phyloP scores from a whole-genome alignment of 257 asterid species.

The Parsonsia alboflavescens region DNA sequence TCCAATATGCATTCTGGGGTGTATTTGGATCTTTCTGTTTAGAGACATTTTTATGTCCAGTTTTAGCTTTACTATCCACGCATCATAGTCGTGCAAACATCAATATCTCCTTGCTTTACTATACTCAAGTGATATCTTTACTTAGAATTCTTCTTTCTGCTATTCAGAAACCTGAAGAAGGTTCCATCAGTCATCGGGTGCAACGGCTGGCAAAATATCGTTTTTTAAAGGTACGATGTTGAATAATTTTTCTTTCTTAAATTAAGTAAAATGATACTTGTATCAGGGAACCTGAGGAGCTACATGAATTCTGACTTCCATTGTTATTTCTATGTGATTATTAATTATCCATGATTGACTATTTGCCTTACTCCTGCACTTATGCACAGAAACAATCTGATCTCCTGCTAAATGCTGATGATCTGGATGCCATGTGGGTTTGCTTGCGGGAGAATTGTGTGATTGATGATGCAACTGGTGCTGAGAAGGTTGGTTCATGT shows the following conservation, averaged over 20 bases:
- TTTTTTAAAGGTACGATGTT: slow-evolving; percentile 68
- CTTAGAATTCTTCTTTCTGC: slow-evolving; percentile 12
- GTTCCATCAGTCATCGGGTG: slow-evolving; percentile 95
- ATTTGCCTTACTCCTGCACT: background rate
- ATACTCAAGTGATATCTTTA: slow-evolving; percentile 4
- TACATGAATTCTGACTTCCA: background rate
- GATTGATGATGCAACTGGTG: slow-evolving; percentile 98
- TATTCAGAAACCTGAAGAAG: slow-evolving; percentile 94
- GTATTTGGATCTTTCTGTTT: background rate
- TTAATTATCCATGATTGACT: background rate
- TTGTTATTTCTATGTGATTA: background rate
- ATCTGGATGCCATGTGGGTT: slow-evolving; percentile 99
- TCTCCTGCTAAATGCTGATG: slow-evolving; percentile 96
- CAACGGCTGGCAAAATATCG: slow-evolving; percentile 95
- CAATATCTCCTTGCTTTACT: background rate
- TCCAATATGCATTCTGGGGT: background rate
- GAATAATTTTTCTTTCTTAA: background rate
- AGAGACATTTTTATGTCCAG: background rate
- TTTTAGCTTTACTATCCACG: background rate
- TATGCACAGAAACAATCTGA: slow-evolving; percentile 92
- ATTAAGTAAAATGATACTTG: background rate
- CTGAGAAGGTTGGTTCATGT: slow-evolving; percentile 68
- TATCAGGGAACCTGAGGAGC: background rate
- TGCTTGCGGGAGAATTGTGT: slow-evolving; percentile 97
- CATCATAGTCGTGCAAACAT: background rate